These are phyloP conservation scores for Cladophialophora psammophila DNA, from an alignment of 2,329 filamentous ascomycete species.

Conservation along the genomic window DNA sequence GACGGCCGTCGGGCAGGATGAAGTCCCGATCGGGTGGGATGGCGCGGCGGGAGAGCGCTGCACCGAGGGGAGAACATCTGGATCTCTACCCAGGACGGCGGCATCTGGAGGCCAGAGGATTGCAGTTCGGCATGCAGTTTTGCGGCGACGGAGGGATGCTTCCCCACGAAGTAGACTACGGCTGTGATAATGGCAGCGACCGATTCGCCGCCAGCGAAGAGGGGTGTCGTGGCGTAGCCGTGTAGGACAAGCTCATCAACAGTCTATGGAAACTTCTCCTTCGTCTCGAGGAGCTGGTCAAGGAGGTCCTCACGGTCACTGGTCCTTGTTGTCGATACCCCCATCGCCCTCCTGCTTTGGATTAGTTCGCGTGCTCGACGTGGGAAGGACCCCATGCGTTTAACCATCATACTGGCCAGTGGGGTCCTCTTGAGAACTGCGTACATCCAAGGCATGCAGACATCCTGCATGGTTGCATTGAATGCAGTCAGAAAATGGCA, in stretches of 20 bases:
- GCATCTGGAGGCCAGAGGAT: slow-evolving; percentile 32
- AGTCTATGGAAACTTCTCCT: slow-evolving; percentile 38
- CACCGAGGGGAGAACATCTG: slow-evolving; percentile 29
- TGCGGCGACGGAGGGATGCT: slow-evolving; percentile 38
- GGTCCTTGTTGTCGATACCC: slow-evolving; percentile 8
- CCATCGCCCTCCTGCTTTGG: slow-evolving; percentile 40
- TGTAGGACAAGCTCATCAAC: slow-evolving; percentile 43
- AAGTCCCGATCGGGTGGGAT: slow-evolving; percentile 12
- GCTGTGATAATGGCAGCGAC: slow-evolving; percentile 45
- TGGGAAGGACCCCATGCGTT: slow-evolving; percentile 48
- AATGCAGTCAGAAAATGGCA: not conserved
- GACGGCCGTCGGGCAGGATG: slow-evolving; percentile 10
- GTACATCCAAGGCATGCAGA: slow-evolving; percentile 4
- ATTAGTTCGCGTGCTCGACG: slow-evolving; percentile 46
- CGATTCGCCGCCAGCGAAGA: slow-evolving; percentile 48
- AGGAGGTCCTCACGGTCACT: slow-evolving; percentile 35
- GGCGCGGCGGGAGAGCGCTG: slow-evolving; percentile 17
- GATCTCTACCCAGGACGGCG: slow-evolving; percentile 18
- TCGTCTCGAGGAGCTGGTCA: slow-evolving; percentile 37
- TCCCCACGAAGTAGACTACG: slow-evolving; percentile 45
- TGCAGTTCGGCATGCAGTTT: slow-evolving; percentile 42
- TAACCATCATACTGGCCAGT: slow-evolving; percentile 38
- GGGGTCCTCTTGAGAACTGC: slow-evolving; percentile 1
- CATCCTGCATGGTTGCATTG: not conserved
- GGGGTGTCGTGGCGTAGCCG: slow-evolving; percentile 43